These are phyloP conservation scores for Phylloporus rhodoxanthus DNA, from an alignment of 768 basidiomycete genomes.

Conservation along the genomic window DNA sequence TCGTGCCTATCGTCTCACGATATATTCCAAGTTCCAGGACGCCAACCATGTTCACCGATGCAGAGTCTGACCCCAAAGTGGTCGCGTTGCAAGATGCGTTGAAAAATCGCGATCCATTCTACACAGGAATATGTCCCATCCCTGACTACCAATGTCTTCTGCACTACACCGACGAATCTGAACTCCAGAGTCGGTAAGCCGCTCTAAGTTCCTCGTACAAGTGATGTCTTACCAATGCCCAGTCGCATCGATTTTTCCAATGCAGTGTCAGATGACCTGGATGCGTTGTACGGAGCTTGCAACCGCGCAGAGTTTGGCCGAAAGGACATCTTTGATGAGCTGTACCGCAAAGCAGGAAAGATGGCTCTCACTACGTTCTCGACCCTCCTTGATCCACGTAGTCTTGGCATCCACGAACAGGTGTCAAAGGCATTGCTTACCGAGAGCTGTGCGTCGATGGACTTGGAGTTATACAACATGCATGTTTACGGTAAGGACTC, in stretches of 20 bases:
- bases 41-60: too few relatives aligned
- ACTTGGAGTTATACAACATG: constrained; percentile 38
- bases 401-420: constrained; percentile 23
- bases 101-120: neutral
- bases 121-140: neutral
- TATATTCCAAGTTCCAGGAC: too few relatives aligned
- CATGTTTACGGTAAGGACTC: constrained; percentile 37
- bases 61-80: neutral
- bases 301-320: constrained; percentile 39
- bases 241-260: constrained; percentile 2
- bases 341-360: constrained; percentile 44
- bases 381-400: constrained; percentile 26
- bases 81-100: neutral
- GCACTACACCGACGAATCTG: neutral
- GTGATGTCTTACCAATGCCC: neutral
- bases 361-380: constrained; percentile 35
- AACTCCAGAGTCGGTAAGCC: neutral
- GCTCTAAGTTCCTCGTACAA: neutral
- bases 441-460: constrained; percentile 21
- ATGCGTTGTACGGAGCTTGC: constrained; percentile 32
- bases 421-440: constrained; percentile 14
- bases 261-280: neutral
- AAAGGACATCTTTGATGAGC: constrained; percentile 37
- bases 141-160: neutral
- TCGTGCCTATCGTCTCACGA: too few relatives aligned